Percentiles rank a stretch among this genome's conserved stretches.
phyloP scores from a whole-genome alignment of 441 rosid genomes.

The Gossypium trilobum region DNA sequence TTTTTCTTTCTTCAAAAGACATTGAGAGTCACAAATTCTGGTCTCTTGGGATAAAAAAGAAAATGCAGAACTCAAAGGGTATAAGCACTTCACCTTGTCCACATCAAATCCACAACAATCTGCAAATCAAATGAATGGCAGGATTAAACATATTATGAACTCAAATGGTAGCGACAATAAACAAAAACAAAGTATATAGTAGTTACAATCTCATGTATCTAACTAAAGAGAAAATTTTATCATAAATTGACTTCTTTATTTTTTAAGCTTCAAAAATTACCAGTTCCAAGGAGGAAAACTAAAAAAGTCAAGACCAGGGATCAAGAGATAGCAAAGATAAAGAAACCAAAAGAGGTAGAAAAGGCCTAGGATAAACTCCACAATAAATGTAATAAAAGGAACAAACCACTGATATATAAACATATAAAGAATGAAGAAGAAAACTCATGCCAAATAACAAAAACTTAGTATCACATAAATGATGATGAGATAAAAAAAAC shows the following conservation, averaged over 20 bases:
- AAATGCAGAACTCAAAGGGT: slow-evolving; percentile 10
- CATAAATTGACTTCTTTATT: not conserved
- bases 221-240: not conserved
- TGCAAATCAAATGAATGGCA: slow-evolving; percentile 20
- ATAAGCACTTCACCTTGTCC: slow-evolving; percentile 30
- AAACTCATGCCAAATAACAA: not conserved
- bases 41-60: not conserved
- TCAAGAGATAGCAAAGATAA: not conserved
- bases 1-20: not conserved
- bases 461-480: not conserved
- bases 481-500: not conserved
- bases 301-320: not conserved
- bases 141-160: not conserved
- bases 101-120: slow-evolving; percentile 40
- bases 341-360: not conserved
- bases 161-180: not conserved
- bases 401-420: not conserved
- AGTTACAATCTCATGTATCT: not conserved
- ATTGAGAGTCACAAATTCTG: not conserved
- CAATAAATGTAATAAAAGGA: not conserved
- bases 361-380: slow-evolving; percentile 1
- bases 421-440: not conserved
- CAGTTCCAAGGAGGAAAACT: not conserved
- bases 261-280: not conserved
- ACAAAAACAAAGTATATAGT: not conserved